phyloP scores from a whole-genome alignment of 2,329 filamentous ascomycete species.

The Botryotinia convoluta region DNA sequence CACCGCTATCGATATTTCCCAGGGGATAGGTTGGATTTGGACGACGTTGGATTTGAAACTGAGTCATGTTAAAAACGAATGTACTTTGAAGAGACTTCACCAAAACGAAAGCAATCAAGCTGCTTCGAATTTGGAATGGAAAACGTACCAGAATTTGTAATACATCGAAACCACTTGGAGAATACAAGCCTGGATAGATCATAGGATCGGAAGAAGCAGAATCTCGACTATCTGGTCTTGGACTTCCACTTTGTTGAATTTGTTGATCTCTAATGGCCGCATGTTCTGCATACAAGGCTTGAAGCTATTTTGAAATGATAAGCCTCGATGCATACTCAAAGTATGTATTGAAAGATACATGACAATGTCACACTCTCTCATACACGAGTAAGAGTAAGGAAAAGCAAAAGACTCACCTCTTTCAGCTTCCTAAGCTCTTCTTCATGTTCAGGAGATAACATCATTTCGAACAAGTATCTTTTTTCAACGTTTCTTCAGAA shows the following conservation, averaged over 20 bases:
- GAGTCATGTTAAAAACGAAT: background rate
- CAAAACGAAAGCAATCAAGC: background rate
- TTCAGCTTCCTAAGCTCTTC: constrained; percentile 24
- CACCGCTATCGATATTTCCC: constrained; percentile 86
- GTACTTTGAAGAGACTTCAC: background rate
- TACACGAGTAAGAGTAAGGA: background rate
- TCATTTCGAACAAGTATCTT: background rate
- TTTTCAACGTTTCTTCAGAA: background rate
- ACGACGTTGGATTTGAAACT: constrained; percentile 64
- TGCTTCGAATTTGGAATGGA: background rate
- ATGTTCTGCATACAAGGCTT: constrained; percentile 10
- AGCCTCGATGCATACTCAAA: background rate
- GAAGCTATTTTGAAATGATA: background rate
- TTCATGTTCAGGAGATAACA: constrained; percentile 23
- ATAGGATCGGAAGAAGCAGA: constrained; percentile 42
- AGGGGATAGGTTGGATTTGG: constrained; percentile 83
- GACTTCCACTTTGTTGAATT: background rate
- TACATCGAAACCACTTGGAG: constrained; percentile 54
- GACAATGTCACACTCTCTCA: background rate
- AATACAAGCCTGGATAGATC: constrained; percentile 56
- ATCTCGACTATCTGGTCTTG: constrained; percentile 6
- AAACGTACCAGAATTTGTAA: constrained; percentile 53
- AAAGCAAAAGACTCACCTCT: constrained; percentile 22
- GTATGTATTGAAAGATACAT: background rate
- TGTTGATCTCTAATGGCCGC: background rate